These are phyloP conservation scores for Fusarium vanettenii DNA, from an alignment of 2,329 filamentous ascomycete species.

Conservation along the genomic window DNA sequence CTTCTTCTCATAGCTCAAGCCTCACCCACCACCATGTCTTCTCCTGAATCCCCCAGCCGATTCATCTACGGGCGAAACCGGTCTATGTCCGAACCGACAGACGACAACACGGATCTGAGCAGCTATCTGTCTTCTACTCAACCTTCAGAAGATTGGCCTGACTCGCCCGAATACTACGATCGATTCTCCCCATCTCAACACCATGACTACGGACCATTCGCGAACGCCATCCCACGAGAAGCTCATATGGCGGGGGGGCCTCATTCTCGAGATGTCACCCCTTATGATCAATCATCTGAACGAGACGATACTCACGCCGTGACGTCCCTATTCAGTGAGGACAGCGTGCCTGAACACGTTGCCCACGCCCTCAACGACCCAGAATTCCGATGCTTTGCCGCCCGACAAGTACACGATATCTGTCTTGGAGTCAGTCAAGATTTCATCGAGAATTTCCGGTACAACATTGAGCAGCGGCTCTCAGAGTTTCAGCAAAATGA, in stretches of 20 bases:
- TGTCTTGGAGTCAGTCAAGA: constrained; percentile 4
- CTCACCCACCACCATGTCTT: background rate
- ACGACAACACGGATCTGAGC: background rate
- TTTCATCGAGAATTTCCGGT: constrained; percentile 6
- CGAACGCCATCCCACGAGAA: background rate
- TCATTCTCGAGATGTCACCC: background rate
- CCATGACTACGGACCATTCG: background rate
- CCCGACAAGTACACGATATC: background rate
- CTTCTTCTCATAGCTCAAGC: background rate
- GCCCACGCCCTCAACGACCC: background rate
- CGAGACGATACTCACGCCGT: background rate
- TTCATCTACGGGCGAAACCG: constrained; percentile 5
- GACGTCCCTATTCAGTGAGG: background rate
- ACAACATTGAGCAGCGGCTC: background rate
- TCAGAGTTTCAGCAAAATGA: background rate
- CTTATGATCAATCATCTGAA: background rate
- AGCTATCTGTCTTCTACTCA: background rate
- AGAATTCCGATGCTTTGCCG: background rate
- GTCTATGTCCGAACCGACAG: background rate
- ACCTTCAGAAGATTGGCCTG: background rate
- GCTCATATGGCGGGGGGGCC: background rate
- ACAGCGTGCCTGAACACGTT: background rate
- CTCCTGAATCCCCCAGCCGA: background rate
- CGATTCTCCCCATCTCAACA: background rate
- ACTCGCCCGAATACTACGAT: background rate